Conservation (phyloP, 2,329 filamentous ascomycete species). For the Cladorrhinum sp. region DNA sequence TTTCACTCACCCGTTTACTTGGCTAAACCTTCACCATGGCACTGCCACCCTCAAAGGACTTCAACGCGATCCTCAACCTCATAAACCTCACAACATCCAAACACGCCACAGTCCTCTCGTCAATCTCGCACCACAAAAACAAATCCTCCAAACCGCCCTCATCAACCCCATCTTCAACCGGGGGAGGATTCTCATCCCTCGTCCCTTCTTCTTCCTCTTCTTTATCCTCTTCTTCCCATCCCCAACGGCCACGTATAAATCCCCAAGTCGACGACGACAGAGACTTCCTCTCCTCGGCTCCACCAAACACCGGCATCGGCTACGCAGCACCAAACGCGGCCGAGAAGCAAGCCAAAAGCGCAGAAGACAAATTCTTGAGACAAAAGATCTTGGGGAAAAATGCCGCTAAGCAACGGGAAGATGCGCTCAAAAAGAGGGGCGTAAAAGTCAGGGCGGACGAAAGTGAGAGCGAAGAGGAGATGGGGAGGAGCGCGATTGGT, state of each 20-base stretch:
- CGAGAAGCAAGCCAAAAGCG: conserved; percentile 14
- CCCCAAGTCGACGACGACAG: conserved; percentile 1
- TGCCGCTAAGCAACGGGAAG: conserved; percentile 30
- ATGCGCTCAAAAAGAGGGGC: conserved; percentile 11
- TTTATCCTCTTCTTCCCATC: too few species aligned
- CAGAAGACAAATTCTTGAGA: conserved; percentile 23
- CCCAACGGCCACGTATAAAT: too few species aligned
- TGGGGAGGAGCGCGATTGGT: conserved; percentile 27
- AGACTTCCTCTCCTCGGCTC: background rate
- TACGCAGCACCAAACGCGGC: conserved; percentile 34
- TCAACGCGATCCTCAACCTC: conserved; percentile 40
- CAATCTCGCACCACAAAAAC: conserved; percentile 24
- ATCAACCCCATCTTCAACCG: conserved; percentile 9
- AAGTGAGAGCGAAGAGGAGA: conserved; percentile 33
- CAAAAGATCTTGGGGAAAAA: conserved; percentile 20
- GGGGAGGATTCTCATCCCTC: conserved; percentile 14
- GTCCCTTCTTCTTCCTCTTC: too few species aligned
- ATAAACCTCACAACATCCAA: conserved; percentile 40
- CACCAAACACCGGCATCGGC: conserved; percentile 28
- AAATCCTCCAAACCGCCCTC: conserved; percentile 9
- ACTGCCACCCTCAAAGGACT: conserved; percentile 22
- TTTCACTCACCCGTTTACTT: too few species aligned
- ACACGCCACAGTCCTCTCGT: conserved; percentile 34
- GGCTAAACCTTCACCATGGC: background rate
- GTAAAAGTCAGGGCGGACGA: conserved; percentile 18